Percentiles rank a stretch among this genome's conserved stretches.
Evolutionary conservation across 179 eudicot species (phyloP).

Genomic region (Sideroxylon spinosum): DNA sequence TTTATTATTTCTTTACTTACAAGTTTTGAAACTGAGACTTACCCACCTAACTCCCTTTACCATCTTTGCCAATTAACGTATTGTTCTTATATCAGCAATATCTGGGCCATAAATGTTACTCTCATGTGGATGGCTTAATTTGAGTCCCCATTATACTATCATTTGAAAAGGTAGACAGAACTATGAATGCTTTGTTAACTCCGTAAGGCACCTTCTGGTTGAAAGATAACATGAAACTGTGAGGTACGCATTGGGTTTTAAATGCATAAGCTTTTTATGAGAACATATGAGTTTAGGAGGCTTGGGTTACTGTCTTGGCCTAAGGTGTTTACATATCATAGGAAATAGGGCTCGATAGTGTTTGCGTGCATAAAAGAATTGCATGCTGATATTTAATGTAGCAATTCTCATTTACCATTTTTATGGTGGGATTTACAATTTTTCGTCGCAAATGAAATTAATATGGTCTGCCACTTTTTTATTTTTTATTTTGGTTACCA

Average conservation of each 20-base stretch:
- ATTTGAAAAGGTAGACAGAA: neutral
- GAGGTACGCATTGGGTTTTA: neutral
- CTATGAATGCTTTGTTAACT: neutral
- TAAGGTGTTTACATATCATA: neutral
- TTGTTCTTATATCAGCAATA: neutral
- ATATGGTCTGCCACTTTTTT: neutral
- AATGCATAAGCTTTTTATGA: neutral
- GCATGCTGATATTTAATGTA: neutral
- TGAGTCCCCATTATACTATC: neutral
- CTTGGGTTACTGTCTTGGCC: neutral
- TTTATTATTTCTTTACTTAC: neutral
- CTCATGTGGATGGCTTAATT: neutral
- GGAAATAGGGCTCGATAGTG: neutral
- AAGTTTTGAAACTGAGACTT: neutral
- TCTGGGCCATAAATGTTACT: neutral
- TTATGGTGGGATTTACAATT: neutral
- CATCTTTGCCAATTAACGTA: neutral
- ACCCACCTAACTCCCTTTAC: neutral
- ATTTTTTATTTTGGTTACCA: neutral
- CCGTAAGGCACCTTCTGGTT: neutral
- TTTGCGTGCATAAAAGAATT: neutral
- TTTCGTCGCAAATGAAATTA: neutral
- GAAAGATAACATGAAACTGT: neutral
- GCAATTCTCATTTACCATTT: slow-evolving; percentile 1
- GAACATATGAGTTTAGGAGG: neutral